Evolutionary conservation across 352 stramenopile genomes (phyloP), one percentile per base, ranked within the genome.

Genomic region (Globisporangium orthogonon): DNA sequence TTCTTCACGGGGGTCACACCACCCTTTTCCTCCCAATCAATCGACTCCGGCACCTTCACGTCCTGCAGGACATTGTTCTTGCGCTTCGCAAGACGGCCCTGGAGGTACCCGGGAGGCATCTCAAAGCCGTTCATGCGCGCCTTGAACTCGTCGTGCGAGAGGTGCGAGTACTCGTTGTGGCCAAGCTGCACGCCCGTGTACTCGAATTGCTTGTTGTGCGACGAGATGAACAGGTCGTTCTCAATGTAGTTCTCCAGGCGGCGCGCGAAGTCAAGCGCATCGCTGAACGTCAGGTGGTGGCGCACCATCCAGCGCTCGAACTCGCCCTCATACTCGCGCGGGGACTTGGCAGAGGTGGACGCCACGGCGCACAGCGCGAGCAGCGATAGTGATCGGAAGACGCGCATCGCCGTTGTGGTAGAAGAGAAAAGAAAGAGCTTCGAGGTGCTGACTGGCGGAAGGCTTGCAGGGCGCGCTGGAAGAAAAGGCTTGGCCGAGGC

Each of bases 121-220:
- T 52, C 62, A 13, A 88, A 73, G 1, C 83, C 83, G 53, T 67
- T 86, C 60, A 83, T 78, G 50, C 77, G 67, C 44, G 70, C 47
- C 43, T 86, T 83, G 71, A 99, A 99, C 76, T 99, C 97, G 37
- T 96, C 89, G 53, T 89, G 83, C 17, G 91, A 96, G 77, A 99
- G 72, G 70, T 99, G 89, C 7, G 93, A 98, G 70, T 86, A 98
- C 68, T 86, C 63, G 71, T 98, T 98, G 71, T 98, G 87, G 28
- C 77, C 89, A 7, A 98, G 69, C 30, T 63, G 94, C 52, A 97
- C 98, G 53, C 81, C 70, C 14, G 71, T 68, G 64, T 67, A 84
- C 11, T 66, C 69, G 63, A 70, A 78, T 56, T 82, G 83, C 52
- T 86, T 70, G 58, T 96, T 97, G 65, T 93, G 76, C 70, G 93